Evolutionary conservation across 495 filamentous ascomycete species (phyloP), one percentile per base, ranked within the genome.

Genomic region (Hypoxylon cercidicola): DNA sequence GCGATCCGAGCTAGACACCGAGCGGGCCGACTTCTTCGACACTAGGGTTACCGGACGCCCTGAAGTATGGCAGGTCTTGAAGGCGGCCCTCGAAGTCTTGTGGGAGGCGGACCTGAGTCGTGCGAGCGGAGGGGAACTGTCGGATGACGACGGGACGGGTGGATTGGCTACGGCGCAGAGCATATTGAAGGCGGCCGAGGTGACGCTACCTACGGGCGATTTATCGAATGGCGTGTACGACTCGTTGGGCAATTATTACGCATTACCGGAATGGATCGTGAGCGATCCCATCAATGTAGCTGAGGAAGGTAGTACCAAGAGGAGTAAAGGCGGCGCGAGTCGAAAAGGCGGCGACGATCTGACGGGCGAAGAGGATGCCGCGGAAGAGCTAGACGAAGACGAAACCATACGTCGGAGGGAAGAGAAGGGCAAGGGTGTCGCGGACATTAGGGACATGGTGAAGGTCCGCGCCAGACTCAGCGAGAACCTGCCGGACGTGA

Each of bases 51-150:
- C 89, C 4, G 92, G 93, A 9, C 82, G 85, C 5, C 61, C 82
- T 12, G 91, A 96, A 67, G 80, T 93, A 39, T 98, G 93, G 93
- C 84, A 82, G 37, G 89, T 91, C 1, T 61, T 97, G 10, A 82
- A 82, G 23, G 77, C 85, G 0, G 90, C 88, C 0, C 77, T 90
- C 12, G 84, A 90, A 53, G 74, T 90, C 15, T 67, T 96, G 64
- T 88, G 86, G 75, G 72, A 72, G 18, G 70, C 70, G 0, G 75
- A 79, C 45, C 60, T 61, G 20, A 63, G 60, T 4, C 61, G 61
- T 1, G 66, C 63, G 15, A 58, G 60, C 3, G 52, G 59, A 4
- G 60, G 68, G 16, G 71, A 70, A 9, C 60, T 30, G 46, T 47
- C 37, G 35, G 69, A 74, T 1, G 69, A 73, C 7, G 78, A 78